These are phyloP conservation scores for Apophysomyces trapeziformis DNA, from an alignment of 371 early-diverging fungal genomes.

Conservation along the genomic window DNA sequence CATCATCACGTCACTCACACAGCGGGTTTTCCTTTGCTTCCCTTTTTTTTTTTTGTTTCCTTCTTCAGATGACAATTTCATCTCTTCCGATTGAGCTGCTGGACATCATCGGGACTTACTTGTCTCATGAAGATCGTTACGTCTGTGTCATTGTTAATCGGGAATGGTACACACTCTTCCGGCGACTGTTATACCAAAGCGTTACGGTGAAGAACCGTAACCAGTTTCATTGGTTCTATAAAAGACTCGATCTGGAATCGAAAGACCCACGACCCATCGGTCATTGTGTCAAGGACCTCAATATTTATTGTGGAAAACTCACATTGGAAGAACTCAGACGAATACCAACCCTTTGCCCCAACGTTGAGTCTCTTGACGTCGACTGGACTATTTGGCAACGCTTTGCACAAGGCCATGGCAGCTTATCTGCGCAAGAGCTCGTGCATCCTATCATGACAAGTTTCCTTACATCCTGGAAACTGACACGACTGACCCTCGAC, in stretches of 20 bases:
- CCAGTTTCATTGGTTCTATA: conserved; percentile 8
- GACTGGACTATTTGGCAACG: conserved; percentile 15
- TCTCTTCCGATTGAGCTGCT: conserved; percentile 15
- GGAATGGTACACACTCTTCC: conserved; percentile 11
- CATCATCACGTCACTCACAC: not conserved
- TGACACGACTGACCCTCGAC: too few species aligned
- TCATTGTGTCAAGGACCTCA: conserved; percentile 6
- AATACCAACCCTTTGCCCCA: conserved; percentile 9
- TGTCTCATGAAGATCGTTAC: conserved; percentile 13
- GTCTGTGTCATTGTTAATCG: conserved; percentile 11
- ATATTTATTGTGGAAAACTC: conserved; percentile 8
- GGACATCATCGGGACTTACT: conserved; percentile 3
- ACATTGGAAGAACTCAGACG: conserved; percentile 1
- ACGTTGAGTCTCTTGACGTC: conserved; percentile 13
- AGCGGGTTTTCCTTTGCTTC: conserved; percentile 11
- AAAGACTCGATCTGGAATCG: not conserved
- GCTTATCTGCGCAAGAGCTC: too few species aligned
- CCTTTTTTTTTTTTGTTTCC: conserved; percentile 3
- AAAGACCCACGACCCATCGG: not conserved
- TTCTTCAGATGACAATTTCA: conserved; percentile 14
- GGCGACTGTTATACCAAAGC: conserved; percentile 1
- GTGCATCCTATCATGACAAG: too few species aligned
- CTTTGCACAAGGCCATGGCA: too few species aligned
- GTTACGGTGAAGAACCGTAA: conserved; percentile 8
- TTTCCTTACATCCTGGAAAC: too few species aligned